Percentiles rank a stretch among this genome's conserved stretches.
Evolutionary conservation across 495 filamentous ascomycete genomes (phyloP).

Genomic region (Penicillium cosmopolitanum): DNA sequence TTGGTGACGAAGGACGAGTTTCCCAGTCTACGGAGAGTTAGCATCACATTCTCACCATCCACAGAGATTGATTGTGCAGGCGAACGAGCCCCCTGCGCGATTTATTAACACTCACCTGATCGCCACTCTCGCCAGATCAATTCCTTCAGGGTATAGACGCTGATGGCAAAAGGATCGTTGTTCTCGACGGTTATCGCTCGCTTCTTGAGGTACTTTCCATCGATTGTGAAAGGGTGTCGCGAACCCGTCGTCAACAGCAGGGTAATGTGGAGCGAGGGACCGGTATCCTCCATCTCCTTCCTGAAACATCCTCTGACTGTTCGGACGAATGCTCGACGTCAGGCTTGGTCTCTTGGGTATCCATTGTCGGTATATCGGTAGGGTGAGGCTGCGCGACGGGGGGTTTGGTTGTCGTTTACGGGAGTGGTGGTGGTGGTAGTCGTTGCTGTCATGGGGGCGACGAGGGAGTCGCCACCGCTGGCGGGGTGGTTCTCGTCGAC

Average conservation of each 20-base stretch:
- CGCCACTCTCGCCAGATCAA: slow-evolving; percentile 90
- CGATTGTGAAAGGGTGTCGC: slow-evolving; percentile 83
- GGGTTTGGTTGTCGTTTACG: slow-evolving; percentile 20
- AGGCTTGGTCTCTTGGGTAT: slow-evolving; percentile 40
- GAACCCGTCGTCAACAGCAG: slow-evolving; percentile 80
- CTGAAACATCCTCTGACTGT: slow-evolving; percentile 43
- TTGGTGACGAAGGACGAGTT: slow-evolving; percentile 76
- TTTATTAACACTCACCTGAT: slow-evolving; percentile 51
- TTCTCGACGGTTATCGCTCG: slow-evolving; percentile 74
- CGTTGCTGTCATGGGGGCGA: slow-evolving; percentile 29
- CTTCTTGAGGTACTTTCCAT: slow-evolving; percentile 81
- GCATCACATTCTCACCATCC: neutral
- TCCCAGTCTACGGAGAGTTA: slow-evolving; percentile 74
- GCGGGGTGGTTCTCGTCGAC: slow-evolving; percentile 31
- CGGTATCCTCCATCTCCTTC: slow-evolving; percentile 49
- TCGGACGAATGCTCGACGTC: slow-evolving; percentile 32
- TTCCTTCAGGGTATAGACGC: slow-evolving; percentile 89
- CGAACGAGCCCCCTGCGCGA: neutral
- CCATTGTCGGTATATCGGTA: slow-evolving; percentile 28
- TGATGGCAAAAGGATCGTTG: slow-evolving; percentile 83
- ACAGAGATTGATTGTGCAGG: neutral
- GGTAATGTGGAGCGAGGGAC: slow-evolving; percentile 62
- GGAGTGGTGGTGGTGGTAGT: slow-evolving; percentile 20
- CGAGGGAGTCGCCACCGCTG: slow-evolving; percentile 31
- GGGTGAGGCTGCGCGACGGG: slow-evolving; percentile 21